Conservation (phyloP, 2,329 filamentous ascomycete genomes). For the Fusarium abutilonis region DNA sequence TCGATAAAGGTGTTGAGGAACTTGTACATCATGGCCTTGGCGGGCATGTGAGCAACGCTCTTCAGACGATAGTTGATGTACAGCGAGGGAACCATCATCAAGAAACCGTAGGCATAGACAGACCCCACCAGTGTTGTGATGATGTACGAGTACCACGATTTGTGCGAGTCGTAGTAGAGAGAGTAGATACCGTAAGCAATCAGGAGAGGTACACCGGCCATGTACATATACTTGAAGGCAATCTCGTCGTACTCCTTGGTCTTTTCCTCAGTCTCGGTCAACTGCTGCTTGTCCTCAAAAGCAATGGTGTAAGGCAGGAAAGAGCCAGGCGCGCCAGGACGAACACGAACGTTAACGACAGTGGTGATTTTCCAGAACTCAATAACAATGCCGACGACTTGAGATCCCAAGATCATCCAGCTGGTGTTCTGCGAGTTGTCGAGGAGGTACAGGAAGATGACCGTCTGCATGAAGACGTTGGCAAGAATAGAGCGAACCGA, state of each 20-base stretch:
- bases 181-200: constrained; percentile 92
- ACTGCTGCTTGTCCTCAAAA: constrained; percentile 97
- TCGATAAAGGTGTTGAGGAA: constrained; percentile 99
- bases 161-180: constrained; percentile 91
- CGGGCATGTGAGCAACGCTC: constrained; percentile 96
- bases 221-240: constrained; percentile 97
- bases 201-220: constrained; percentile 87
- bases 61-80: constrained; percentile 99
- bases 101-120: constrained; percentile 97
- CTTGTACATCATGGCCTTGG: constrained; percentile 96
- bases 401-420: constrained; percentile 97
- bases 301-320: constrained; percentile 80
- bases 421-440: constrained; percentile 98
- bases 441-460: constrained; percentile 96
- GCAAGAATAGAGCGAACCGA: constrained; percentile 95
- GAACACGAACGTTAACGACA: constrained; percentile 86
- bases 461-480: constrained; percentile 95
- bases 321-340: constrained; percentile 72
- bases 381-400: constrained; percentile 80
- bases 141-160: constrained; percentile 97
- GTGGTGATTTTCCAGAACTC: constrained; percentile 96
- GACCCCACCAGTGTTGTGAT: constrained; percentile 95
- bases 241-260: constrained; percentile 99
- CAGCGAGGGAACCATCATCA: constrained; percentile 97
- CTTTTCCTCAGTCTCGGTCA: constrained; percentile 95